Evolutionary conservation across 1,284 basidiomycete genomes (phyloP), one percentile per base, ranked within the genome.

Genomic region (Apiotrichum veenhuisii): DNA sequence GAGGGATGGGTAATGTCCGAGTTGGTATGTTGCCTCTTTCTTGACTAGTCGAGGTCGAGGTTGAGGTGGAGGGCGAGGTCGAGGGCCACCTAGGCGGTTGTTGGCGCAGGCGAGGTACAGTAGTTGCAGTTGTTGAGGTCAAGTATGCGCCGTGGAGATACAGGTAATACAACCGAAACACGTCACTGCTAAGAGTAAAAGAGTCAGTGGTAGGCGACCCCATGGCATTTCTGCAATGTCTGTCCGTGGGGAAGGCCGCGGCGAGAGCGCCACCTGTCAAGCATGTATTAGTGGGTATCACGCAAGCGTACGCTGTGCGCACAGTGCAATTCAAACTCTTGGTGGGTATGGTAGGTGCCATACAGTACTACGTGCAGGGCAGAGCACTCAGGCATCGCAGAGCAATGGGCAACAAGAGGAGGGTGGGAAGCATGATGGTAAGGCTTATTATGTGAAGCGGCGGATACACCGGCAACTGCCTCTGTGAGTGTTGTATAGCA

Each of bases 331-430:
- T 43, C 23, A 4, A 30, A 30, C 30, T 5, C 15, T 27, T 9
- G 42, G 42, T 43, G 42, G 42, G 42, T 43, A 43, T 43, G 42
- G 42, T 43, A 43, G 42, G 42, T 43, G 42, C 40, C 23, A 20
- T 18, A 9, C 41, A 23, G 41, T 9, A 34, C 37, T 42, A 23
- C 15, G 12, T 14, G 26, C 11, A 14, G 42, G 25, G 14, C 42
- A 43, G 23, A 8, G 25, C 25, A 18, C n/a, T 7, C 14, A 12
- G 42, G 25, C 23, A 43, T 27, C 42, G 14, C 25, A 27, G 25
- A 27, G 42, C 23, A 26, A 7, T 27, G 8, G 12, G 25, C 22
- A 12, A 14, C 5, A 23, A 25, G 40, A n/a, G n/a, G n/a, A n/a
- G n/a, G n/a, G n/a, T n/a, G n/a, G n/a, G n/a, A n/a, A n/a, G n/a